Base-by-base conservation (phyloP, 2,329 filamentous ascomycete genomes). In the Aphanocladium album region DNA sequence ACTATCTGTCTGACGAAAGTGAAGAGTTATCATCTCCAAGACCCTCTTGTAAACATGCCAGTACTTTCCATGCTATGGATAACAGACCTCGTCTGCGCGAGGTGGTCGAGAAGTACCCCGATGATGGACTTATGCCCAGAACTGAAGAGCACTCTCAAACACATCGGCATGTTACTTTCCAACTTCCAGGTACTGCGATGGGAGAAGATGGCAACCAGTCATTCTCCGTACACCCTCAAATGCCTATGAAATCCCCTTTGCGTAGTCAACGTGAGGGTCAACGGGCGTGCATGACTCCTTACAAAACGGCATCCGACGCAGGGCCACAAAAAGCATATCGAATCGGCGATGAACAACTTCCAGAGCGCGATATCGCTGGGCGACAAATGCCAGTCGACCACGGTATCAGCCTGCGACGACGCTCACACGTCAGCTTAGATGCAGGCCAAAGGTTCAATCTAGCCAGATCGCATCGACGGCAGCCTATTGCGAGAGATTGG, bases 401-500 rank as follows among this genome's bases (percentile, higher is more conserved):
- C 59, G 70, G 70, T 5, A 74, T 81, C 62, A 80, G 73, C 66
- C 75, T 86, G 33, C 75, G 75, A 59, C 76, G 77, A 35, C 78
- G 76, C 62, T 82, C 80, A 1, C 82, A 85, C 68, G 76, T 85
- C 65, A 85, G 82, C 64, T 72, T 85, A 12, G 73, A 71, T 49
- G 80, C 79, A 49, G 72, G 74, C 9, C 75, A 80, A 63, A 76
- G 73, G 2, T 83, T 85, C 71, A 84, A 76, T 63, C 71, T 85
- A 57, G 73, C 77, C 49, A 79, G 77, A 63, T 81, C 80, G 7
- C 82, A 87, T 65, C 83, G 80, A 63, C 79, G 83, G 27, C 83
- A 87, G 62, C 85, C 87, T 0, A 85, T 91, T 67, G 88, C 89
- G 33, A 81, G 89, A 68, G 88, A 92, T 67, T 93, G 84, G 90